Base-by-base conservation (phyloP, 73 alveolate species). In the Paramecium sexaurelia region DNA sequence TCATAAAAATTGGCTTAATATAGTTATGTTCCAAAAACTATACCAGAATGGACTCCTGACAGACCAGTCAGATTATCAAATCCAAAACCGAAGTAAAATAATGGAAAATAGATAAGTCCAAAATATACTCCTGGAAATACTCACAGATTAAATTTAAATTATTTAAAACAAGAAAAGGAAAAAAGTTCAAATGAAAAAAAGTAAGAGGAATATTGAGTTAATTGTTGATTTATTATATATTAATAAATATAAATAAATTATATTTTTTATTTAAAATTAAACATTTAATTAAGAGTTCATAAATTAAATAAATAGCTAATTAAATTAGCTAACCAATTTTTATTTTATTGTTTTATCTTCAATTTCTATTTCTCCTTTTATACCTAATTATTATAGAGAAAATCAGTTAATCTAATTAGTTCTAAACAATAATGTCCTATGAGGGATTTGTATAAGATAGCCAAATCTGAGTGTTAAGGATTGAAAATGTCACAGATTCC, bases 401-500 rank as follows among this genome's bases (percentile, higher is more conserved):
- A 37, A 37, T 69, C 94, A 11, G 91, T 88, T 41, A 88, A 17
- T 33, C 75, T 27, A 40, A 68, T 69, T 6, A 88, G 39, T 55
- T 88, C 94, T 22, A 24, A 22, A 82, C 45, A 68, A 37, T 41
- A 88, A 37, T 37, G 75, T 11, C 94, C 94, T 13, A 88, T 69
- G 32, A 88, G 33, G 5, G 37, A 82, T 47, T 88, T 43, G 32
- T 88, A 71, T 43, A 88, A 40, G 7, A 88, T 29, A 1, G 36
- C 29, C 37, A 88, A 51, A 68, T 88, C 94, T 41, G 94, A 88
- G 45, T 88, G 94, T 41, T 68, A 40, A 0, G 94, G 91, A 88
- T 88, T 82, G 7, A 68, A 75, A 6, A 88, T 88, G 43, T 68
- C 83, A 40, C 94, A 88, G n/a, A 88, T 88, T 71, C 94, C 94